Percentiles rank a stretch among this genome's conserved stretches.
phyloP scores from a whole-genome alignment of 2,329 filamentous ascomycete species.

The Ceratocystis lukuohia region DNA sequence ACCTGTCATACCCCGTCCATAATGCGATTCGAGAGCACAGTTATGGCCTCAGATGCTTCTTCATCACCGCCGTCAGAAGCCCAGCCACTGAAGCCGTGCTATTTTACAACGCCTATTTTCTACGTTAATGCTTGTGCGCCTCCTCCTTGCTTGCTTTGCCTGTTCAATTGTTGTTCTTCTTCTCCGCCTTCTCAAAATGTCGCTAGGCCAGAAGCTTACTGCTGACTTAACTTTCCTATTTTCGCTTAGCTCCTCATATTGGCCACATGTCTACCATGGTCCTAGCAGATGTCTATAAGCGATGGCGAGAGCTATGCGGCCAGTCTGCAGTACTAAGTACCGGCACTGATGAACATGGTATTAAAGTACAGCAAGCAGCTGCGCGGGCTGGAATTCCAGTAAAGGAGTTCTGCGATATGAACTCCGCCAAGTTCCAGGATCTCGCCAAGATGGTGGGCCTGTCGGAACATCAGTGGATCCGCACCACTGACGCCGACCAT shows the following conservation, averaged over 20 bases:
- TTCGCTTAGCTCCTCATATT: slow-evolving; percentile 63
- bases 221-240: neutral
- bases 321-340: slow-evolving; percentile 63
- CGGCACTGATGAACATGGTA: slow-evolving; percentile 92
- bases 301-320: slow-evolving; percentile 72
- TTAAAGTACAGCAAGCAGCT: slow-evolving; percentile 90
- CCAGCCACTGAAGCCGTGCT: slow-evolving; percentile 58
- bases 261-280: slow-evolving; percentile 92
- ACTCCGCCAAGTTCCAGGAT: slow-evolving; percentile 63
- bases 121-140: slow-evolving; percentile 83
- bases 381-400: slow-evolving; percentile 54
- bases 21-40: slow-evolving; percentile 3
- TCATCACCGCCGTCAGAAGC: neutral
- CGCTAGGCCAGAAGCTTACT: neutral
- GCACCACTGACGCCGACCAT: slow-evolving; percentile 77
- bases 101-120: slow-evolving; percentile 93
- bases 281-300: slow-evolving; percentile 77
- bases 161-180: neutral
- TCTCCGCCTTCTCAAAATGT: neutral
- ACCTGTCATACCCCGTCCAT: neutral
- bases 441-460: slow-evolving; percentile 59
- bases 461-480: slow-evolving; percentile 74
- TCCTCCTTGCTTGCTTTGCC: neutral
- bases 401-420: slow-evolving; percentile 78
- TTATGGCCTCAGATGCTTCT: neutral